Evolutionary conservation across 768 basidiomycete species (phyloP), one percentile per base, ranked within the genome.

Genomic region (Lactarius akahatsu): DNA sequence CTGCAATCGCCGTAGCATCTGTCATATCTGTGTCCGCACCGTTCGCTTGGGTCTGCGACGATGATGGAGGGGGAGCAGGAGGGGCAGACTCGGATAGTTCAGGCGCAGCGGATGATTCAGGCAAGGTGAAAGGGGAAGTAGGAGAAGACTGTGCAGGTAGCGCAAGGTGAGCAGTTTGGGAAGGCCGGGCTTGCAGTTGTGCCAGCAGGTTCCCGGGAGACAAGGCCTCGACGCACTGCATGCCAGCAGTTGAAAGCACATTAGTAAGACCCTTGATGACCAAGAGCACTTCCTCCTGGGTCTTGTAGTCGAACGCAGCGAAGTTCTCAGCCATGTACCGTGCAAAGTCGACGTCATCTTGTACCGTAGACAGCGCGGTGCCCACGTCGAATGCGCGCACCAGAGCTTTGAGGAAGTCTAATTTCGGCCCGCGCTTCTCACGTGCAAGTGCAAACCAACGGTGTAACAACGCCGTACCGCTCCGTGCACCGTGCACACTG

Each of bases 241-340:
- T 88, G 62, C 91, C 96, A 11, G 85, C 84, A 2, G 87, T 90
- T 1, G 90, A 95, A 56, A 93, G 81, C 28, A 90, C 82, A 20
- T 83, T 78, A 10, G 92, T 94, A 63, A 96, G 81, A 62, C 84
- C 83, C 66, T 90, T 91, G 73, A 97, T 85, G 28, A 98, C 88
- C 5, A 90, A 87, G 61, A 98, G 78, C 5, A 90, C 88, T 77
- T 98, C 97, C 76, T 99, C 97, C 71, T 91, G 89, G 0, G 93
- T 92, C 79, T 94, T 98, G 81, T 96, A 98, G 40, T 98, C 95
- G 67, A 99, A 86, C 0, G 89, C 80, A 0, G 95, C 84, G 65
- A 98, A 89, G 73, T 98, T 98, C 74, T 98, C 97, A 0, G 93
- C 89, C 86, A 98, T 91, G 78, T 94, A 99, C 62, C 95, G 88